These are phyloP conservation scores for Rhodotorula toruloides DNA, from an alignment of 768 basidiomycete species.

Conservation along the genomic window DNA sequence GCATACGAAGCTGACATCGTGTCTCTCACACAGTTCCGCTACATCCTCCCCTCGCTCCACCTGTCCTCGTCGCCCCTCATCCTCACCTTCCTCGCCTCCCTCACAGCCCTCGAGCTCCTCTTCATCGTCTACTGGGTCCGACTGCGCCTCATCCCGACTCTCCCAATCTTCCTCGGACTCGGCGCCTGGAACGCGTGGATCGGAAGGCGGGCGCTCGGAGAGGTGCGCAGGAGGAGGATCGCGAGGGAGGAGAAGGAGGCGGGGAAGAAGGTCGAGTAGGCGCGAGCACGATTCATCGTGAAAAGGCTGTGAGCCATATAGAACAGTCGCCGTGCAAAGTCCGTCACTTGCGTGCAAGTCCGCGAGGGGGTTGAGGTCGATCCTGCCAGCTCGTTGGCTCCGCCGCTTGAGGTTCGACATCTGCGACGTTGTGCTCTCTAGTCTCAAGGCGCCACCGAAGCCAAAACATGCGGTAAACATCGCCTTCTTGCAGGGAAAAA, in stretches of 20 bases:
- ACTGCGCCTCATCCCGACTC: conserved; percentile 29
- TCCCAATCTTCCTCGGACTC: conserved; percentile 24
- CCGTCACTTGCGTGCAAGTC: no score
- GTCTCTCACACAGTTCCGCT: background rate
- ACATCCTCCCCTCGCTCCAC: conserved; percentile 23
- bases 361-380: no score
- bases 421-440: no score
- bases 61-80: conserved; percentile 21
- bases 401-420: no score
- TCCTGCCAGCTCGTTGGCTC: no score
- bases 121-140: conserved; percentile 36
- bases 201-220: conserved; percentile 29
- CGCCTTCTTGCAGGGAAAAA: no score
- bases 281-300: no score
- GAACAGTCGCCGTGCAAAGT: no score
- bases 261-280: background rate
- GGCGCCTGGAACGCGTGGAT: conserved; percentile 5
- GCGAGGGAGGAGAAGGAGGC: background rate
- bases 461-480: no score
- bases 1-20: background rate
- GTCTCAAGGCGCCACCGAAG: no score
- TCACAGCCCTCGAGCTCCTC: conserved; percentile 35
- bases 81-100: conserved; percentile 29
- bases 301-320: no score
- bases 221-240: conserved; percentile 21